Base-by-base conservation (phyloP, 805 yeast species). In the Lipomyces anomalus region DNA sequence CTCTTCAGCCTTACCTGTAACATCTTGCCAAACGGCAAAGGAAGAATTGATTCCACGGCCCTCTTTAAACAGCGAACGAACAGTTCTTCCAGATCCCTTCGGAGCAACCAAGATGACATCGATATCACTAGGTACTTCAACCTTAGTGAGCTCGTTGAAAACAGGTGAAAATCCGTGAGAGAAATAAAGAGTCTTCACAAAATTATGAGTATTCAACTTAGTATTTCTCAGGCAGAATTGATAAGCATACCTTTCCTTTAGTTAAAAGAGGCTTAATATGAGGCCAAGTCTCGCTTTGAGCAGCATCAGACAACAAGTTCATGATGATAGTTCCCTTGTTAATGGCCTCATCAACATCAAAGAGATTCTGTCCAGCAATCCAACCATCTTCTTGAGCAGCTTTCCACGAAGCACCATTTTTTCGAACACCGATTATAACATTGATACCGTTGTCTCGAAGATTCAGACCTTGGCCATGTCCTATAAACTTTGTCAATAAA, bases 21-120 rank as follows among this genome's bases (percentile, higher is more conserved):
- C 97, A 71, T 92, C 97, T 75, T 92, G 94, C 96, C 96, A 92
- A 69, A 92, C 96, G 61, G 98, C 98, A 75, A 86, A 92, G 47
- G 97, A 90, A 44, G 98, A 92, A 90, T 92, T 92, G 72, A 92
- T 92, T 80, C 98, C 98, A 76, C 98, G 89, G 70, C 98, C 98
- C 78, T 92, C 98, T 79, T 92, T 90, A 92, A 92, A 92, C 66
- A 92, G 77, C 56, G 97, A 83, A 80, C 98, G 86, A 62, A 92
- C 98, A 62, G 98, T 92, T 79, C 98, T 88, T 76, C 98, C 98
- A 56, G 97, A 90, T 70, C 98, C 98, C 84, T 92, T 92, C 76
- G 98, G 98, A 72, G 98, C 98, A 67, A 90, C 98, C 67, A 92
- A 79, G 75, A 92, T 92, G 60, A 89, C 97, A 67, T 92, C 98